Evolutionary conservation across 148 eudicot species (phyloP).

Genomic region (Nepenthes gracilis): DNA sequence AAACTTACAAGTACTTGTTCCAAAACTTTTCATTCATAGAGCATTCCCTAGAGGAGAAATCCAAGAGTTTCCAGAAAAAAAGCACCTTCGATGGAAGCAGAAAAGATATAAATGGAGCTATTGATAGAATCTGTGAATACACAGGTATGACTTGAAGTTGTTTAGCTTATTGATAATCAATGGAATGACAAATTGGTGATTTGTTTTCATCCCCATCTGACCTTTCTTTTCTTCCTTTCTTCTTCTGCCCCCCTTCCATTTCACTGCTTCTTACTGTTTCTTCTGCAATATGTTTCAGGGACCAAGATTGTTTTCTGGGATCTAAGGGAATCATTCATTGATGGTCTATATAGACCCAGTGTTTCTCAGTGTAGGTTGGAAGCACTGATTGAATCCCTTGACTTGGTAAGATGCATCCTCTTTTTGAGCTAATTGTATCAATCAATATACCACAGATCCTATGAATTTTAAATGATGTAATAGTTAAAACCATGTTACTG

Average conservation of each 20-base stretch:
- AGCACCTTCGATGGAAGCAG: conserved; percentile 85
- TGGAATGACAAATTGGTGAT: neutral
- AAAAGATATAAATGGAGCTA: conserved; percentile 93
- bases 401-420: conserved; percentile 42
- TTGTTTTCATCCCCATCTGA: neutral
- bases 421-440: no score
- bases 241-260: neutral
- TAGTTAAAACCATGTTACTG: no score
- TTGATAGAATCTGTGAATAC: conserved; percentile 86
- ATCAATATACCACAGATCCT: no score
- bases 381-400: conserved; percentile 76
- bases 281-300: conserved; percentile 35
- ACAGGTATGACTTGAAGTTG: conserved; percentile 40
- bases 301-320: conserved; percentile 93
- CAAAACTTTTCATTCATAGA: conserved; percentile 26
- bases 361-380: conserved; percentile 86
- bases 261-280: conserved; percentile 1
- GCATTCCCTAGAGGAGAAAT: conserved; percentile 33
- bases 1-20: conserved; percentile 2
- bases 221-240: neutral
- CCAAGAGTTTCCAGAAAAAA: conserved; percentile 42
- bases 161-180: conserved; percentile 5
- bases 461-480: no score
- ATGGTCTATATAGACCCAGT: conserved; percentile 76
- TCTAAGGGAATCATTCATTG: conserved; percentile 85